Evolutionary conservation across 345 rosid species (phyloP).

Genomic region (Eucalyptus victrix): DNA sequence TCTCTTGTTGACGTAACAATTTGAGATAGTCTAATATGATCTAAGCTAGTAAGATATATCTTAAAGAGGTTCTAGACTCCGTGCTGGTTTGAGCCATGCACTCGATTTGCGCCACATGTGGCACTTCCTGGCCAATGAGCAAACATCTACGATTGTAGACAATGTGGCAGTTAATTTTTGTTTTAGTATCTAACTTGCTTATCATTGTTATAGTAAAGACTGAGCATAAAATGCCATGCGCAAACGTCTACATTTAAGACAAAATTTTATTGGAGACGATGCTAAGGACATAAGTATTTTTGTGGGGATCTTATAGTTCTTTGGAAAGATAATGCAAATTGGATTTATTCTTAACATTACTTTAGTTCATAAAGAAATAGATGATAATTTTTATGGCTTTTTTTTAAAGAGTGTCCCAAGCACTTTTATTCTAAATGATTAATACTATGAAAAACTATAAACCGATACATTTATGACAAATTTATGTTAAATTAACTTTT

Average conservation of each 20-base stretch:
- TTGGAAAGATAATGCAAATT: background rate
- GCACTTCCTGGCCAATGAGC: background rate
- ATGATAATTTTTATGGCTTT: background rate
- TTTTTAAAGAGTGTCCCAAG: background rate
- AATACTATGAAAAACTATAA: too few relatives aligned
- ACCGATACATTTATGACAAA: fast-evolving
- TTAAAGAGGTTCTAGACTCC: background rate
- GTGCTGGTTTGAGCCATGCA: background rate
- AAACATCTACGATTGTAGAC: background rate
- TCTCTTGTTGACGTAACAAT: background rate
- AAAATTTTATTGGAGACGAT: background rate
- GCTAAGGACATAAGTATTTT: background rate
- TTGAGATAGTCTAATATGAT: background rate
- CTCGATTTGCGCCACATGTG: background rate
- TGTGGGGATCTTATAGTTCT: background rate
- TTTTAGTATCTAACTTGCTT: background rate
- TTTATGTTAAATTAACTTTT: too few relatives aligned
- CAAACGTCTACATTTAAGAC: background rate
- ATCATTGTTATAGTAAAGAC: background rate
- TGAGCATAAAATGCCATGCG: background rate
- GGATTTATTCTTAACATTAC: background rate
- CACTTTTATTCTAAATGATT: background rate
- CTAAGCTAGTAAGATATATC: fast-evolving
- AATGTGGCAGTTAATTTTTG: background rate
- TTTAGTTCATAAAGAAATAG: background rate